A percentile compares a stretch with the other conserved stretches of the same genome.
phyloP scores from a whole-genome alignment of 306 rosid species.

The Trifolium pratense region DNA sequence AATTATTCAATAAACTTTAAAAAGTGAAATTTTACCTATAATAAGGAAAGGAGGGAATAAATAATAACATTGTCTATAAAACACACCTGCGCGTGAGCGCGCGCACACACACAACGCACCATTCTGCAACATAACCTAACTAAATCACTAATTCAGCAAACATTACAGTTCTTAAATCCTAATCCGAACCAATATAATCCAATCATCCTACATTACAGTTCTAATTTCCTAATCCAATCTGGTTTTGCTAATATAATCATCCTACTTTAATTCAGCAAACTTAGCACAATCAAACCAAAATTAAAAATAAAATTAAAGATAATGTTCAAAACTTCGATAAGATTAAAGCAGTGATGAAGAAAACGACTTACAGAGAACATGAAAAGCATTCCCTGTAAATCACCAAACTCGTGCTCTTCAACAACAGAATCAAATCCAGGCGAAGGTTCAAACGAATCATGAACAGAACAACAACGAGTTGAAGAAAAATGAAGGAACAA shows the following conservation, averaged over 20 bases:
- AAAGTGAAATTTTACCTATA: too few species aligned
- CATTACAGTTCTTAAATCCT: not conserved
- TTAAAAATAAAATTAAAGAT: too few species aligned
- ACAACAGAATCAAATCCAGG: slow-evolving; percentile 58
- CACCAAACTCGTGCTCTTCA: slow-evolving; percentile 72
- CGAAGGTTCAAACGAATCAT: slow-evolving; percentile 40
- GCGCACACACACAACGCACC: too few species aligned
- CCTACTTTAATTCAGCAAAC: slow-evolving; percentile 26
- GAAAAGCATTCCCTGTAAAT: slow-evolving; percentile 86
- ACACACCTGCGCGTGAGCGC: too few species aligned
- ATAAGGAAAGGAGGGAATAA: too few species aligned
- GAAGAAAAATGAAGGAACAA: slow-evolving; percentile 65
- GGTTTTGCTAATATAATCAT: not conserved
- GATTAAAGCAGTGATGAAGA: not conserved
- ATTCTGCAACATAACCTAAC: not conserved
- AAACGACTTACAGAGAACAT: slow-evolving; percentile 83
- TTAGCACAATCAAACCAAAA: not conserved
- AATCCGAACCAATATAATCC: too few species aligned
- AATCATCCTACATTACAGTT: too few species aligned
- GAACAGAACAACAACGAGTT: slow-evolving; percentile 40
- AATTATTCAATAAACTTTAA: too few species aligned
- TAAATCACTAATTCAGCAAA: slow-evolving; percentile 29
- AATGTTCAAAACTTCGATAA: not conserved
- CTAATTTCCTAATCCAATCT: not conserved
- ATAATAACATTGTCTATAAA: too few species aligned